Percentiles rank a stretch among this genome's conserved stretches.
phyloP scores from a whole-genome alignment of 208 protist species.

The Vickermania ingenoplastis region DNA sequence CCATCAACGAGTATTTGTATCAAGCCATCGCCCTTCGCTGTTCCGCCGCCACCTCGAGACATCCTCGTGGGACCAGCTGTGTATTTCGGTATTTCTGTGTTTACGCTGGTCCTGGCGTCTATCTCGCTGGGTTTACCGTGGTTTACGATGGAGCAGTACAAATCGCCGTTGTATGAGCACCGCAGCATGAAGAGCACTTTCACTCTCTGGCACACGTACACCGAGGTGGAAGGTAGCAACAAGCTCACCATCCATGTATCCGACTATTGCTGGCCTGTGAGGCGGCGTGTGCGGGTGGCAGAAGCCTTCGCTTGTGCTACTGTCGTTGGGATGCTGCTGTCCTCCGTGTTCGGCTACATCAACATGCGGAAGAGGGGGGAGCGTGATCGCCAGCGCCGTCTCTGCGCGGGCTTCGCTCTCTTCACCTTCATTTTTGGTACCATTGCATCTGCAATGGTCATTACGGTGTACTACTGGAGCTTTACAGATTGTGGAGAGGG shows the following conservation, averaged over 20 bases:
- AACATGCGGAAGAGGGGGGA: slow-evolving; percentile 2
- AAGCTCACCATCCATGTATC: slow-evolving; percentile 14
- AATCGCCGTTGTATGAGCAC: slow-evolving; percentile 8
- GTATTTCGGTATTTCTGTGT: slow-evolving; percentile 19
- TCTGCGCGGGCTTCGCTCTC: slow-evolving; percentile 1
- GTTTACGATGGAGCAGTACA: slow-evolving; percentile 58
- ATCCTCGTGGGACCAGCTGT: slow-evolving; percentile 32
- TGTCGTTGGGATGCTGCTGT: slow-evolving; percentile 19
- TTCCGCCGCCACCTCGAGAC: slow-evolving; percentile 43
- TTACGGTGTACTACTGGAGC: slow-evolving; percentile 62
- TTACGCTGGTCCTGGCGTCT: slow-evolving; percentile 33
- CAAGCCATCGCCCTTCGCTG: slow-evolving; percentile 3
- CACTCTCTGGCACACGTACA: slow-evolving; percentile 40
- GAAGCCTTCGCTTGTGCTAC: slow-evolving; percentile 41
- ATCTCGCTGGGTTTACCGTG: slow-evolving; percentile 52
- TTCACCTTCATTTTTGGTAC: slow-evolving; percentile 22
- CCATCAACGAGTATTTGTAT: too few relatives aligned
- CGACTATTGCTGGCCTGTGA: slow-evolving; percentile 27
- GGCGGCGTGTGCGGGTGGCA: slow-evolving; percentile 28
- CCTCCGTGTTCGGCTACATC: slow-evolving; percentile 24
- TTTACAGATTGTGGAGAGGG: slow-evolving; percentile 35
- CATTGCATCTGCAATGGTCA: slow-evolving; percentile 33
- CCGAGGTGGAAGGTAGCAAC: slow-evolving; percentile 14
- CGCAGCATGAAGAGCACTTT: slow-evolving; percentile 22
- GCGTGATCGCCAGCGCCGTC: not conserved